A percentile compares a stretch with the other conserved stretches of the same genome.
Evolutionary conservation across 306 rosid genomes (phyloP).

Genomic region (Luffa aegyptiaca): DNA sequence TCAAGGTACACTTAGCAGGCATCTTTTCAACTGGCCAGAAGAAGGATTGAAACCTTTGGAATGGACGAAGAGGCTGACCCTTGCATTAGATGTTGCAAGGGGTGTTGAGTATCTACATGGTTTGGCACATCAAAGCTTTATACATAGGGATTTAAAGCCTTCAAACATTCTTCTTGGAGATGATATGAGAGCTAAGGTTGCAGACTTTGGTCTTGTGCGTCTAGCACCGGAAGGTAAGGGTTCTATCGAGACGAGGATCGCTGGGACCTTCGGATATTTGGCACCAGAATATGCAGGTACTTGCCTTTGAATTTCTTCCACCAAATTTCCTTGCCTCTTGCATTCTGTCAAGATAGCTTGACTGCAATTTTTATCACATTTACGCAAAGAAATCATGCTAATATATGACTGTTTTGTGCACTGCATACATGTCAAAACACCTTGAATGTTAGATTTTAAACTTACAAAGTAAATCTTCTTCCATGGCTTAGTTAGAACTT

Average conservation of each 20-base stretch:
- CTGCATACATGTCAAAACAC: not conserved
- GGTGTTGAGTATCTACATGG: constrained; percentile 93
- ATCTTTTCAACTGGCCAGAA: constrained; percentile 73
- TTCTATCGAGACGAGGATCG: constrained; percentile 80
- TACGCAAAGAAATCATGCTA: not conserved
- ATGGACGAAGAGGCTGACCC: constrained; percentile 61
- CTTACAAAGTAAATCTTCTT: not conserved
- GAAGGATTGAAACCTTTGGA: constrained; percentile 68
- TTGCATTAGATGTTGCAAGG: constrained; percentile 87
- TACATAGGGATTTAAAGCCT: constrained; percentile 86
- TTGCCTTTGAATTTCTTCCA: not conserved
- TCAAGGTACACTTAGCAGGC: constrained; percentile 83
- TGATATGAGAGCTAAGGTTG: constrained; percentile 92
- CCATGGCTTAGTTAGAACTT: not conserved
- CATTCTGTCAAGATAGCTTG: not conserved
- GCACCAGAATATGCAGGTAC: constrained; percentile 95
- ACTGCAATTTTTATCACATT: not conserved
- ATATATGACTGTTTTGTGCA: not conserved
- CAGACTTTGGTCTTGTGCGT: constrained; percentile 87
- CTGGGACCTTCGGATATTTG: constrained; percentile 87
- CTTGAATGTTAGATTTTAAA: not conserved
- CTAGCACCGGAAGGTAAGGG: constrained; percentile 94
- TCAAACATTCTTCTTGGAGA: constrained; percentile 93
- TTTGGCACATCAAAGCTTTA: constrained; percentile 90
- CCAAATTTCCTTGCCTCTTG: not conserved